Base-by-base conservation (phyloP, 495 filamentous ascomycete species). In the Penicillium verhagenii region DNA sequence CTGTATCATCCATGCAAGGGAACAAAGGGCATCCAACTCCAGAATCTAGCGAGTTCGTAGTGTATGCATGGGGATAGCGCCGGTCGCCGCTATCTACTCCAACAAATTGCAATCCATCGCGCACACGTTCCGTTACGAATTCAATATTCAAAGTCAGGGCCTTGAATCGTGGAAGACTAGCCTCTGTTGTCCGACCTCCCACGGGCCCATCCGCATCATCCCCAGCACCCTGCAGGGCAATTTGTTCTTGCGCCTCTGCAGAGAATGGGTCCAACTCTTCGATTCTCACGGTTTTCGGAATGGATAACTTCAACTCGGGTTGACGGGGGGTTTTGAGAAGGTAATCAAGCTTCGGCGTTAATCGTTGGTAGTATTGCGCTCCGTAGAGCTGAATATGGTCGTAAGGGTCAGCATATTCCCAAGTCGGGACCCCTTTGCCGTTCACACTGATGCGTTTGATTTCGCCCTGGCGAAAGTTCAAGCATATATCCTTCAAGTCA, bases 61-160 rank as follows among this genome's bases (percentile, higher is more conserved):
- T 93, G 66, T 92, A 99, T 1, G 88, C 87, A 68, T 97, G 91
- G 1, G 94, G 92, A 64, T 92, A 97, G 56, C 92, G 80, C 44
- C 72, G 65, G 63, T 97, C 92, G 14, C 83, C 84, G 43, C 85
- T 83, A 44, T 88, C 85, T 26, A 90, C 78, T 2, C 94, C 95
- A 21, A 94, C 89, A 70, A 96, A 97, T 31, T 95, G 90, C 47
- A 97, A 68, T 18, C 92, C 94, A 69, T 97, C 94, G 26, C 88
- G 79, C 54, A 91, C 82, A 37, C 81, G 79, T 50, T 85, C 84
- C 6, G 90, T 79, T 13, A 75, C 70, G 62, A 94, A 99, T 49
- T 92, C 86, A 54, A 97, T 88, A 37, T 71, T 67, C 18, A 90
- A 65, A 16, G 65, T 77, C 20, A 91, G 55, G 19, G 86, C 79